Conservation (phyloP, 2,329 filamentous ascomycete genomes). For the Gnomoniopsis sp. region DNA sequence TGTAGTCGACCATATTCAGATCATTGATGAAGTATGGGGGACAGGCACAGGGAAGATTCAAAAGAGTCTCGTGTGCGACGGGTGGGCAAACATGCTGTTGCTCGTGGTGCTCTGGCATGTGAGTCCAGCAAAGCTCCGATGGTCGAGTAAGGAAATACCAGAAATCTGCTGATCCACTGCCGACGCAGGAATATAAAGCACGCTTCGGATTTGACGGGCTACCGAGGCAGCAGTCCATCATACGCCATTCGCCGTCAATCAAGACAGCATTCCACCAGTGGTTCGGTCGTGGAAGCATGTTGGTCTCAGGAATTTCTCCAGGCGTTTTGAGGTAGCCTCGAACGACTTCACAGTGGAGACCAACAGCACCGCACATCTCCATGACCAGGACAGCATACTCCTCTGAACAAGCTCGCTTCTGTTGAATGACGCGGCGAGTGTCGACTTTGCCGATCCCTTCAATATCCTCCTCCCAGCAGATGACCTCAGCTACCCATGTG, state of each 20-base stretch:
- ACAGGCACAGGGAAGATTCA: constrained; percentile 81
- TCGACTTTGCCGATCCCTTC: constrained; percentile 69
- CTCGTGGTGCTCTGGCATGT: constrained; percentile 80
- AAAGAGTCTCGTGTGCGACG: constrained; percentile 77
- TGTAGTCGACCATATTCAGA: constrained; percentile 81
- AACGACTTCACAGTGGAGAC: constrained; percentile 82
- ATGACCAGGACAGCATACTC: constrained; percentile 85
- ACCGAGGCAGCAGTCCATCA: constrained; percentile 91
- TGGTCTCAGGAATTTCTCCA: constrained; percentile 77
- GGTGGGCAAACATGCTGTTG: constrained; percentile 94
- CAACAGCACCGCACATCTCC: constrained; percentile 91
- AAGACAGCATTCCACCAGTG: constrained; percentile 98
- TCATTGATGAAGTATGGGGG: constrained; percentile 83
- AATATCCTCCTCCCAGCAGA: constrained; percentile 93
- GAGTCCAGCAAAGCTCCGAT: constrained; percentile 89
- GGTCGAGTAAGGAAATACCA: constrained; percentile 96
- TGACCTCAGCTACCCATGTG: constrained; percentile 93
- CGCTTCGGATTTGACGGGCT: constrained; percentile 86
- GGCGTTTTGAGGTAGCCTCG: constrained; percentile 88
- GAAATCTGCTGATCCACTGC: constrained; percentile 68
- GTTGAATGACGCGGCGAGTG: constrained; percentile 77
- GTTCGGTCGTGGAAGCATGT: constrained; percentile 80
- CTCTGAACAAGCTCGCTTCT: constrained; percentile 78
- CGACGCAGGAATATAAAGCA: constrained; percentile 69
- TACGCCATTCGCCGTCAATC: constrained; percentile 91